Conservation (phyloP, 2,329 filamentous ascomycete genomes). For the Monosporascus sp. region DNA sequence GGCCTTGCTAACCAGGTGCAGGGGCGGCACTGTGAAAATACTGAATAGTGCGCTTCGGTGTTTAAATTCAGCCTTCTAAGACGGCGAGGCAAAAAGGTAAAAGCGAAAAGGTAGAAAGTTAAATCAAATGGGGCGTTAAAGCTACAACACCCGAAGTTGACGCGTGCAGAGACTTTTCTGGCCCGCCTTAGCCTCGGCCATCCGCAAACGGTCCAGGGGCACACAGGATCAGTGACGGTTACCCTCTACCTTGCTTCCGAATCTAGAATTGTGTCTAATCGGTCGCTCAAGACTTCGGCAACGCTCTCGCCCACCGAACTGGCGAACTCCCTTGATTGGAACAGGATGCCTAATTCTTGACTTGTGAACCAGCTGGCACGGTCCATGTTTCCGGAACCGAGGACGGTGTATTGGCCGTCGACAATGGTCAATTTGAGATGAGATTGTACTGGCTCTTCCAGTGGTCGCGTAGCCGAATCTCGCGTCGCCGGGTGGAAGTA, state of each 20-base stretch:
- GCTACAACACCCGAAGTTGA: background rate
- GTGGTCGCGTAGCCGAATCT: conserved; percentile 7
- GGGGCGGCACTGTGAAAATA: too few relatives aligned
- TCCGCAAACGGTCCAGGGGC: background rate
- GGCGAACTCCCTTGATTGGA: conserved; percentile 35
- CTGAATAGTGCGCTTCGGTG: too few relatives aligned
- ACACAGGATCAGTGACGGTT: background rate
- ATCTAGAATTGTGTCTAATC: conserved; percentile 26
- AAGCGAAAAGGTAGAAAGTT: too few relatives aligned
- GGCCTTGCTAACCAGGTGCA: too few relatives aligned
- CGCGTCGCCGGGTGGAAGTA: conserved; percentile 45
- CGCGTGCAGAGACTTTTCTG: background rate
- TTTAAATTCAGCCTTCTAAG: too few relatives aligned
- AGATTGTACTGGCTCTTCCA: conserved; percentile 61
- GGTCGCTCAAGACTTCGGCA: conserved; percentile 26
- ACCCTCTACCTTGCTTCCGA: background rate
- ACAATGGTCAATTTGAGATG: conserved; percentile 76
- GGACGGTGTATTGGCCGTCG: conserved; percentile 60
- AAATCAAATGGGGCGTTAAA: too few relatives aligned
- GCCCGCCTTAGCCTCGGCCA: background rate
- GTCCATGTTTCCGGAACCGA: conserved; percentile 82
- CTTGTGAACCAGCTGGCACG: conserved; percentile 82
- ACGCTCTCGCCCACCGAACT: conserved; percentile 24
- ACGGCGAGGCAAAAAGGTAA: too few relatives aligned
- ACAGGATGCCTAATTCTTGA: conserved; percentile 70